Conservation (phyloP, 371 early-diverging fungal genomes). For the Mortierella sp. region DNA sequence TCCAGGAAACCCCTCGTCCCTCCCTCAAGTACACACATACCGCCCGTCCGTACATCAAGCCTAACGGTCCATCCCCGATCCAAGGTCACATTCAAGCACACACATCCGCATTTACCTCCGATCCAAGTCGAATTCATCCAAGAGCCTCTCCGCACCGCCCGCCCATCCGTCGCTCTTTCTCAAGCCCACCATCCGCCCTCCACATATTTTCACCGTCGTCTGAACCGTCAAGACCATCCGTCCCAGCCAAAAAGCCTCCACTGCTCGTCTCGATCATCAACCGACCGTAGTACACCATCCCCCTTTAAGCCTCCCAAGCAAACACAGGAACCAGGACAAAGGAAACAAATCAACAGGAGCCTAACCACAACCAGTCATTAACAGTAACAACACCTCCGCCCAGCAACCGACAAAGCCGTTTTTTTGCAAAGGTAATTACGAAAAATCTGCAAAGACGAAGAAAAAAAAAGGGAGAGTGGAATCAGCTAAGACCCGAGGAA, state of each 20-base stretch:
- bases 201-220: neutral
- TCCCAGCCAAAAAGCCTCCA: neutral
- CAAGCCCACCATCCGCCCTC: neutral
- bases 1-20: neutral
- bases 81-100: conserved; percentile 6
- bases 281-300: neutral
- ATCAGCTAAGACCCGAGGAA: conserved; percentile 7
- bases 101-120: neutral
- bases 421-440: conserved; percentile 3
- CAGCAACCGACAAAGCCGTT: conserved; percentile 2
- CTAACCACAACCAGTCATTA: neutral
- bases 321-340: conserved; percentile 10
- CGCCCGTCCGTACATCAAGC: neutral
- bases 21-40: neutral
- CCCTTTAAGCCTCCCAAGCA: neutral
- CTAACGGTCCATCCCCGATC: conserved; percentile 16
- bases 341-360: conserved; percentile 6
- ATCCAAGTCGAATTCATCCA: conserved; percentile 8
- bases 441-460: neutral
- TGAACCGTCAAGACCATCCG: neutral
- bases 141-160: neutral
- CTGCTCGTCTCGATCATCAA: neutral
- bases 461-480: neutral
- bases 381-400: neutral
- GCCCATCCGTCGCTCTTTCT: neutral